phyloP scores from a whole-genome alignment of 768 basidiomycete genomes.

The Rhizopogon salebrosus region DNA sequence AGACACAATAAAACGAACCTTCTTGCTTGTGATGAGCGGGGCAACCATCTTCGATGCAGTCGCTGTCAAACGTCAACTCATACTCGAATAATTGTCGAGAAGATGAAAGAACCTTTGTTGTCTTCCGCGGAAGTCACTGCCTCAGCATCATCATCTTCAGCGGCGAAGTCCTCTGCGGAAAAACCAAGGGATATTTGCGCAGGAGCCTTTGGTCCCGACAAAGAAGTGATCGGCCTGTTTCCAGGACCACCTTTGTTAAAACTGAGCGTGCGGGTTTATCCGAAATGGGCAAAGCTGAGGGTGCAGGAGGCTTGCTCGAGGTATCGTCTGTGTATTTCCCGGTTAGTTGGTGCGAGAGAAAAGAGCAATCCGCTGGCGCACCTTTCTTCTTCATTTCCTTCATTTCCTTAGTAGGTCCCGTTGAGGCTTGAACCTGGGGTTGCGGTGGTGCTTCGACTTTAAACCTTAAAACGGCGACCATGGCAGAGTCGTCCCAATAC shows the following conservation, averaged over 20 bases:
- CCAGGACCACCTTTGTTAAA: constrained; percentile 46
- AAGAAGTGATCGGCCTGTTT: constrained; percentile 15
- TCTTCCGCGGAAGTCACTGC: constrained; percentile 43
- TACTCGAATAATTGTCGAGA: not conserved
- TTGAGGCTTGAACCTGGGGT: constrained; percentile 26
- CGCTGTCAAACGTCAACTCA: constrained; percentile 26
- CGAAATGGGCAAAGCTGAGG: constrained; percentile 67
- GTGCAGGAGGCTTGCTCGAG: constrained; percentile 37
- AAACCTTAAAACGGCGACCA: constrained; percentile 70
- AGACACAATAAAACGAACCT: constrained; percentile 41
- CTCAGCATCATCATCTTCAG: constrained; percentile 35
- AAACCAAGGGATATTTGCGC: constrained; percentile 55
- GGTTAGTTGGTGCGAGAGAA: constrained; percentile 3
- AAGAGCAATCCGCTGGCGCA: constrained; percentile 13
- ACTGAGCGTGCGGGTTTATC: constrained; percentile 75
- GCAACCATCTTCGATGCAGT: constrained; percentile 64
- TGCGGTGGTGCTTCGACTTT: constrained; percentile 61
- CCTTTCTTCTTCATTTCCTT: constrained; percentile 58
- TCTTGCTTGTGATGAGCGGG: constrained; percentile 80
- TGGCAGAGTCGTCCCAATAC: constrained; percentile 92
- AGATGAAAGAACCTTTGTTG: constrained; percentile 28
- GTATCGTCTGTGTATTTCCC: constrained; percentile 28
- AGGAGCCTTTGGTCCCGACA: constrained; percentile 24
- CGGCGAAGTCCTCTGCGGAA: constrained; percentile 55
- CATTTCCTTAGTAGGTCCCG: constrained; percentile 55